Percentiles rank a stretch among this genome's conserved stretches.
phyloP scores from a whole-genome alignment of 2,329 filamentous ascomycete genomes.

The Hymenoscyphus salicellus region DNA sequence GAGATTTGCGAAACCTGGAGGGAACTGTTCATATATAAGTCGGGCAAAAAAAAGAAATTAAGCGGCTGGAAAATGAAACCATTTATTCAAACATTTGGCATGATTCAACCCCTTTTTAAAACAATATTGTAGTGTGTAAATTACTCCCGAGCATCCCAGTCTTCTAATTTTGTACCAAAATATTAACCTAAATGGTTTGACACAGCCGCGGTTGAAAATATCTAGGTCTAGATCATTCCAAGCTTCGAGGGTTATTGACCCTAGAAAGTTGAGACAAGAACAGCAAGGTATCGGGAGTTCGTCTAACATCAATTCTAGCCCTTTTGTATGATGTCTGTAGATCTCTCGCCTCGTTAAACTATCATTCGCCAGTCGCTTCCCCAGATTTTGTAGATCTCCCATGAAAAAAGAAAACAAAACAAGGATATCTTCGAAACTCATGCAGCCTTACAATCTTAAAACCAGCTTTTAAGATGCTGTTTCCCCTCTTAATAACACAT shows the following conservation, averaged over 20 bases:
- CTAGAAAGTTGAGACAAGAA: too few relatives aligned
- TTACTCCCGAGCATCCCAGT: too few relatives aligned
- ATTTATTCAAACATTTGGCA: not conserved
- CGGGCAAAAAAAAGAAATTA: not conserved
- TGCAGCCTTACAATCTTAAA: not conserved
- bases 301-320: too few relatives aligned
- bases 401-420: not conserved
- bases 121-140: too few relatives aligned
- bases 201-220: too few relatives aligned
- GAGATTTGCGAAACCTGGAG: not conserved
- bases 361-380: conserved; percentile 1
- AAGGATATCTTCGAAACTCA: not conserved
- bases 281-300: too few relatives aligned
- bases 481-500: not conserved
- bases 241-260: too few relatives aligned
- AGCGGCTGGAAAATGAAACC: not conserved
- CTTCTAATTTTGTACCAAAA: too few relatives aligned
- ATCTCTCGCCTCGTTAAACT: not conserved
- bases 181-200: too few relatives aligned
- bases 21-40: not conserved
- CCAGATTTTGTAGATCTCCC: not conserved
- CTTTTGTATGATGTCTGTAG: not conserved
- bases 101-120: too few relatives aligned
- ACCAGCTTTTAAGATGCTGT: not conserved
- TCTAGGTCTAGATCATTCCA: too few relatives aligned